Evolutionary conservation across 768 basidiomycete species (phyloP).

Genomic region (Rhodotorula diobovata): DNA sequence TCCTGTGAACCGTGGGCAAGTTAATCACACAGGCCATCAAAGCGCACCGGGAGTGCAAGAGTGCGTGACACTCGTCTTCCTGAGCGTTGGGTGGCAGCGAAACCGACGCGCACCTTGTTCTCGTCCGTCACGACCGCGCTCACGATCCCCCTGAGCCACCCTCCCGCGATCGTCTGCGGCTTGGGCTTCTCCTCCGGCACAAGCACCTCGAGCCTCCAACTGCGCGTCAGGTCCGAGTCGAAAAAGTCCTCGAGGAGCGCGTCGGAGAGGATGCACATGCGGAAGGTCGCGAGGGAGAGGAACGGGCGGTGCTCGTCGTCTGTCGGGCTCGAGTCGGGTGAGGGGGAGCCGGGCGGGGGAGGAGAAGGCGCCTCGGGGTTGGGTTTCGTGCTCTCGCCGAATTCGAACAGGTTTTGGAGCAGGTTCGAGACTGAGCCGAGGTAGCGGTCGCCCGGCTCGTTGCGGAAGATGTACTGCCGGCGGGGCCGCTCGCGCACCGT

Average conservation of each 20-base stretch:
- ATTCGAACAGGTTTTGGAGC: slow-evolving; percentile 98
- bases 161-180: slow-evolving; percentile 53
- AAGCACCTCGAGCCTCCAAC: slow-evolving; percentile 69
- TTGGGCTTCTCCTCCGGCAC: slow-evolving; percentile 47
- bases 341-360: background rate
- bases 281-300: slow-evolving; percentile 94
- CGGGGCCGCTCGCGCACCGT: background rate
- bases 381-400: slow-evolving; percentile 51
- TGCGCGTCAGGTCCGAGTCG: slow-evolving; percentile 79
- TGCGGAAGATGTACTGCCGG: slow-evolving; percentile 89
- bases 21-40: no score
- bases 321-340: background rate
- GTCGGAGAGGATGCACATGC: slow-evolving; percentile 97
- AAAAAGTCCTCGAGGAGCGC: slow-evolving; percentile 96
- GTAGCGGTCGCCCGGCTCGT: slow-evolving; percentile 92
- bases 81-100: background rate
- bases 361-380: background rate
- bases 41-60: no score
- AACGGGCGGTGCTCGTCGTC: slow-evolving; percentile 38
- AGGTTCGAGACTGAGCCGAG: slow-evolving; percentile 77
- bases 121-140: slow-evolving; percentile 82
- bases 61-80: no score
- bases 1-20: slow-evolving; percentile 48
- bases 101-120: slow-evolving; percentile 56
- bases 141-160: slow-evolving; percentile 68